These are phyloP conservation scores for Scedosporium boydii DNA, from an alignment of 2,329 filamentous ascomycete genomes.

Conservation along the genomic window DNA sequence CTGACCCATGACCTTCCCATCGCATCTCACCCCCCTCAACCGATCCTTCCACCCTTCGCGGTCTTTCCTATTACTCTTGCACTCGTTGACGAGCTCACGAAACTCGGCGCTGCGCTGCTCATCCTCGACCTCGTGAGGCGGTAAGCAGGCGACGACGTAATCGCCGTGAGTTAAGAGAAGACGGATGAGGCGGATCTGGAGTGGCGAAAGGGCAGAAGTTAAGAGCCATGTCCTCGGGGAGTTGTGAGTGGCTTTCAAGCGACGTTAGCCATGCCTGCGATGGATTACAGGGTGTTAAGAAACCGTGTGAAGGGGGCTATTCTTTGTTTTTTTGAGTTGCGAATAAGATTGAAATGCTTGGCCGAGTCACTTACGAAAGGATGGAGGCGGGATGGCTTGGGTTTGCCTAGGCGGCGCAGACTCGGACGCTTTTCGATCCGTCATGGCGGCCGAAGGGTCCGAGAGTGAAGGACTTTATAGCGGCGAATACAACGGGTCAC, in stretches of 20 bases:
- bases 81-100: slow-evolving; percentile 65
- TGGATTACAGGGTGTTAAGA: neutral
- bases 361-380: slow-evolving; percentile 5
- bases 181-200: slow-evolving; percentile 73
- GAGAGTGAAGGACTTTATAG: neutral
- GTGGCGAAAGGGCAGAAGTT: slow-evolving; percentile 75
- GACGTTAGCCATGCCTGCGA: neutral
- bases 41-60: slow-evolving; percentile 74
- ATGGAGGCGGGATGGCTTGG: slow-evolving; percentile 2
- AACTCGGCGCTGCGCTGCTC: slow-evolving; percentile 70
- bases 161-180: slow-evolving; percentile 85
- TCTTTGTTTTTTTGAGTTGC: neutral
- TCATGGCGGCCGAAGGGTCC: neutral
- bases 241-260: slow-evolving; percentile 48
- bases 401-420: neutral
- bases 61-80: slow-evolving; percentile 51
- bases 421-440: slow-evolving; percentile 7
- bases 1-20: slow-evolving; percentile 54
- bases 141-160: slow-evolving; percentile 76
- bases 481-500: neutral
- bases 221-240: slow-evolving; percentile 87
- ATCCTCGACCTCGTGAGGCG: slow-evolving; percentile 69
- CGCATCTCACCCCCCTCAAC: slow-evolving; percentile 56
- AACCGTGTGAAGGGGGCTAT: too few species aligned
- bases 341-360: neutral